Evolutionary conservation across 2,329 filamentous ascomycete genomes (phyloP), one percentile per base, ranked within the genome.

Genomic region (Rachicladosporium sp.): DNA sequence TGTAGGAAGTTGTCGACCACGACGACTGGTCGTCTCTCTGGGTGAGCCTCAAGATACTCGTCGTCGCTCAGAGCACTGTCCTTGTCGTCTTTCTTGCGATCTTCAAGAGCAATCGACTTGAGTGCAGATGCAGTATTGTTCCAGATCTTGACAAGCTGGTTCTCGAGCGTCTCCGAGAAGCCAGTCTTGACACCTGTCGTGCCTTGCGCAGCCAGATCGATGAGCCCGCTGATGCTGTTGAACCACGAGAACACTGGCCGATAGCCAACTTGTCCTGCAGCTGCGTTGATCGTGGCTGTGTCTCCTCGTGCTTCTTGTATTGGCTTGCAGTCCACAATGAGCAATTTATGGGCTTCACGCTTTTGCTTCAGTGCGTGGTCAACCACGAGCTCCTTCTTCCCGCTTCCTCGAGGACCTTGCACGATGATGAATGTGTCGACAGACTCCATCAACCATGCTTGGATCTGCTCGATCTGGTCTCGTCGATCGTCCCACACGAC

Each of bases 231-330:
- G 48, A 96, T 76, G 54, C 79, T 94, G 61, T 96, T 95, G 64
- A 93, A 82, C 84, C 88, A 96, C 0, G 85, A 93, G 59, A 98
- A 98, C 0, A 98, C 78, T 0, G 91, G 91, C 6, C 83, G 73
- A 57, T 95, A 96, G 6, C 91, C 89, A 36, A 96, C 88, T 47
- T 88, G 77, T 1, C 69, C 65, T 1, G 89, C 91, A 4, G 91
- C 78, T 31, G 81, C 78, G 44, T 76, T 76, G 52, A 98, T 94
- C 0, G 84, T 94, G 2, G 79, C 76, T 6, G 80, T 79, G 55
- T 98, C 91, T 4, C 91, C 88, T 40, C 83, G 77, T 1, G 89
- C 87, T 60, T 96, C 89, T 43, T 89, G 81, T 8, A 96, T 84
- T 1, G 83, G 82, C 58, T 93, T 94, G 67, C 89, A 96, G 62